Evolutionary conservation across 1,284 basidiomycete genomes (phyloP).

Genomic region (Butyriboletus appendiculatus): DNA sequence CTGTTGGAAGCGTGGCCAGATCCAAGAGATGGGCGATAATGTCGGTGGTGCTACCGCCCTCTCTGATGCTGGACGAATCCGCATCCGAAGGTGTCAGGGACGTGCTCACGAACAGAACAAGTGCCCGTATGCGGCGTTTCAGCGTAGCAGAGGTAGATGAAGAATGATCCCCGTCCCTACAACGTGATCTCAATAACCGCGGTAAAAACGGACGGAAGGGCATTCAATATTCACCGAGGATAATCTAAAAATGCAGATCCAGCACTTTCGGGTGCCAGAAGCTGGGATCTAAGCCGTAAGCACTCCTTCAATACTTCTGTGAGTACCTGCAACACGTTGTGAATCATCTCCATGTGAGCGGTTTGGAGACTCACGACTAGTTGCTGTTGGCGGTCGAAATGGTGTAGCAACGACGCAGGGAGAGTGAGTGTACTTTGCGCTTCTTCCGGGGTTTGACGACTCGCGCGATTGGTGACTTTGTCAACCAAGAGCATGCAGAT

Average conservation of each 20-base stretch:
- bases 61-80: constrained; percentile 37
- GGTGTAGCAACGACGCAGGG: constrained; percentile 66
- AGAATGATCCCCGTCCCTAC: constrained; percentile 57
- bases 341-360: constrained; percentile 13
- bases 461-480: constrained; percentile 69
- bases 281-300: constrained; percentile 53
- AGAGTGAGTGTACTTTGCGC: constrained; percentile 61
- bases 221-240: constrained; percentile 45
- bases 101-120: constrained; percentile 54
- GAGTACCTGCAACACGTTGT: constrained; percentile 49
- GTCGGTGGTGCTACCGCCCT: constrained; percentile 35
- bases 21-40: constrained; percentile 29
- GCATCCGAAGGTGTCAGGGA: constrained; percentile 44
- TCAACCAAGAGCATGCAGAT: constrained; percentile 88
- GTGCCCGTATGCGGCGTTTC: constrained; percentile 63
- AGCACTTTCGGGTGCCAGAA: constrained; percentile 41
- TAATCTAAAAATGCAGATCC: constrained; percentile 58
- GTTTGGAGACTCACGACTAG: constrained; percentile 45
- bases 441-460: constrained; percentile 66
- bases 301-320: constrained; percentile 70
- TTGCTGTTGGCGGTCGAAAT: constrained; percentile 53
- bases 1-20: constrained; percentile 22
- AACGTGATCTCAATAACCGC: constrained; percentile 1
- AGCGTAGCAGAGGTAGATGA: constrained; percentile 44
- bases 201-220: not conserved